Evolutionary conservation across 2,329 filamentous ascomycete genomes (phyloP).

Genomic region (Leptographium wingfieldii): DNA sequence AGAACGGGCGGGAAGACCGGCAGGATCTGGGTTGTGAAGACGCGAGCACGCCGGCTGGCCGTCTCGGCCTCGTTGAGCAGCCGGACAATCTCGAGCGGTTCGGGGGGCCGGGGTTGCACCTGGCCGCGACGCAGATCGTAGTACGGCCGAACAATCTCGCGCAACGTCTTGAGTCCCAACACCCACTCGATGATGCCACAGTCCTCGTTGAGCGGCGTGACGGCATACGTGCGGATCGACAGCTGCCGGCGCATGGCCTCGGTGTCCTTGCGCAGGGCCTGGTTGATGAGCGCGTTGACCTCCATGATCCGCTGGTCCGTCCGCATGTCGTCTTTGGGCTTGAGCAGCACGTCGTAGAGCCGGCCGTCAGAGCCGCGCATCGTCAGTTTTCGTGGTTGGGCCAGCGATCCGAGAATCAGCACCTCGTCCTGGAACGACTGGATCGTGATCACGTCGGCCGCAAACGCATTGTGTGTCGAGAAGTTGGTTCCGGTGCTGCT

Average conservation of each 20-base stretch:
- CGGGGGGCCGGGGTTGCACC: slow-evolving; percentile 54
- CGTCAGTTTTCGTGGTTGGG: slow-evolving; percentile 81
- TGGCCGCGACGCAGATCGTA: slow-evolving; percentile 54
- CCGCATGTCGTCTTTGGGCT: slow-evolving; percentile 93
- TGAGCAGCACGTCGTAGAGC: slow-evolving; percentile 81
- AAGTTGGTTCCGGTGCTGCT: slow-evolving; percentile 26
- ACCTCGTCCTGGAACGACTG: slow-evolving; percentile 74
- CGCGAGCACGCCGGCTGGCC: slow-evolving; percentile 44
- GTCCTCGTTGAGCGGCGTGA: slow-evolving; percentile 93
- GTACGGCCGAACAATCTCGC: slow-evolving; percentile 57
- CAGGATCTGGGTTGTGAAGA: slow-evolving; percentile 58
- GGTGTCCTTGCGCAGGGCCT: slow-evolving; percentile 80
- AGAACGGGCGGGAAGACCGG: slow-evolving; percentile 69
- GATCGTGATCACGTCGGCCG: slow-evolving; percentile 75
- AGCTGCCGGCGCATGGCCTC: slow-evolving; percentile 82
- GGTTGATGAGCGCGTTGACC: slow-evolving; percentile 97
- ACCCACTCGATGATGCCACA: slow-evolving; percentile 99
- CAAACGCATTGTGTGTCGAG: slow-evolving; percentile 69
- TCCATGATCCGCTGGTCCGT: slow-evolving; percentile 99
- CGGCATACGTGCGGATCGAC: slow-evolving; percentile 94
- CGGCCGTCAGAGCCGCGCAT: slow-evolving; percentile 82
- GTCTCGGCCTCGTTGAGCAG: slow-evolving; percentile 51
- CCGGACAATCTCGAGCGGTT: slow-evolving; percentile 55
- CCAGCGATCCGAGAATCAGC: slow-evolving; percentile 77
- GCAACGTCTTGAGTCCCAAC: slow-evolving; percentile 83